Evolutionary conservation across 2,329 filamentous ascomycete genomes (phyloP), one percentile per base, ranked within the genome.

Genomic region (Camptophora hylomeconis): DNA sequence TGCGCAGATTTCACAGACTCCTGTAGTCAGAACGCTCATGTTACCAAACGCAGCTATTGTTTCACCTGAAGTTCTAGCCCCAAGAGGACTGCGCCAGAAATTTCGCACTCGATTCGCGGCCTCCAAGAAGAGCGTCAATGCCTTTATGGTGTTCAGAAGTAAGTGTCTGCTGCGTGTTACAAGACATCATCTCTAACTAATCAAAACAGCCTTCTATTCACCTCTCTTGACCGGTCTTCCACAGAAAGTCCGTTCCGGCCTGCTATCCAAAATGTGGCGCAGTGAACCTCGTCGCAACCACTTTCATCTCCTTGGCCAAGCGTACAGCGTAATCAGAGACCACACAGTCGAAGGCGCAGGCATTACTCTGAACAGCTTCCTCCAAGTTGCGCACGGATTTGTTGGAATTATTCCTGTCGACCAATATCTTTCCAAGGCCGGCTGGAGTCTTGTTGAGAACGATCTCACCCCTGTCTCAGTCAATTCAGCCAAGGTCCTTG

Each of bases 301-400:
- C 39, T 70, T 65, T 65, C 54, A 54, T 26, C 50, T 71, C 35
- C 47, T 70, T 33, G 61, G 65, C 26, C 67, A 67, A 43, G 62
- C 65, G 11, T 72, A 67, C 54, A 70, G 66, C 17, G 56, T 59
- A 35, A 53, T 68, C 26, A 60, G 66, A 26, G 65, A 69, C 40
- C 45, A 62, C 29, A 61, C 64, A 41, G 60, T 60, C 38, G 48
- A 52, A 15, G 60, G 61, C 37, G 47, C 52, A 13, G 51, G 57
- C 17, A 56, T 63, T 14, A 52, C 60, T 24, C 51, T 71, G 20
- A 54, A 62, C 26, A 45, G 52, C 7, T 70, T 67, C 47, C 52
- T 70, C 24, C 36, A 39, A 10, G 39, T 63, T 34, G 57, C 55
- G 25, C 59, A 58, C 33, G 56, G 58, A 24, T 47, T 58, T 30